Percentiles rank a stretch among this genome's conserved stretches.
Conservation (phyloP, 2,329 filamentous ascomycete species). For the Myriangium duriaei region DNA sequence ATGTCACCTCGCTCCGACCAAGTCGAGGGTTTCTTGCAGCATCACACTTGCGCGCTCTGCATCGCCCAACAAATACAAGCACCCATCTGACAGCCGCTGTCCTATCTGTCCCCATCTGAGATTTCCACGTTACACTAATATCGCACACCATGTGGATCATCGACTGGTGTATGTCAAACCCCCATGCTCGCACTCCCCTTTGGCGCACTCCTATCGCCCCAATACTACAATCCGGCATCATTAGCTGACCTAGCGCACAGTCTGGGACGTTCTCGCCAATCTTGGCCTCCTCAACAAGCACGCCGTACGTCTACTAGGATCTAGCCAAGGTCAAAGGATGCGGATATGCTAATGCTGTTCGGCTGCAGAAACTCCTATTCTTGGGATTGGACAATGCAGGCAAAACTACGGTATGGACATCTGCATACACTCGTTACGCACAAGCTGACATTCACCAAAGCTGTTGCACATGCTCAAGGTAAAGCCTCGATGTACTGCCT, state of each 20-base stretch:
- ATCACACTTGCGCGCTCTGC: no score
- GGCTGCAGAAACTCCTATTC: constrained; percentile 62
- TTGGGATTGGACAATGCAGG: constrained; percentile 88
- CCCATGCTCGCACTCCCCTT: constrained; percentile 58
- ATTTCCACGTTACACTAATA: no score
- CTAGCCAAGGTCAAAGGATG: background rate
- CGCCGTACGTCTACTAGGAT: constrained; percentile 33
- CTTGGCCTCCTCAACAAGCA: constrained; percentile 90
- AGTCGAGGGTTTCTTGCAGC: no score
- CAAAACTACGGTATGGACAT: constrained; percentile 60
- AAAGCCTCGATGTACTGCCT: no score
- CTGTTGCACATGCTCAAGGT: constrained; percentile 93
- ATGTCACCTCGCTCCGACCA: no score
- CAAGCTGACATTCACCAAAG: constrained; percentile 13
- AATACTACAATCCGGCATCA: background rate
- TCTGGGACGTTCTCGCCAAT: constrained; percentile 80
- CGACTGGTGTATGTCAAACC: constrained; percentile 67
- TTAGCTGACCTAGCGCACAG: constrained; percentile 31
- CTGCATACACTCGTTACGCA: constrained; percentile 9
- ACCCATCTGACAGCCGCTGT: no score
- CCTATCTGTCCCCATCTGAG: no score
- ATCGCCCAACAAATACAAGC: no score
- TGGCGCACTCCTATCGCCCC: no score
- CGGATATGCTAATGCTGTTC: background rate
- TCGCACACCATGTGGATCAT: constrained; percentile 65